phyloP scores from a whole-genome alignment of 2,329 filamentous ascomycete genomes.

The Emydomyces testavorans region DNA sequence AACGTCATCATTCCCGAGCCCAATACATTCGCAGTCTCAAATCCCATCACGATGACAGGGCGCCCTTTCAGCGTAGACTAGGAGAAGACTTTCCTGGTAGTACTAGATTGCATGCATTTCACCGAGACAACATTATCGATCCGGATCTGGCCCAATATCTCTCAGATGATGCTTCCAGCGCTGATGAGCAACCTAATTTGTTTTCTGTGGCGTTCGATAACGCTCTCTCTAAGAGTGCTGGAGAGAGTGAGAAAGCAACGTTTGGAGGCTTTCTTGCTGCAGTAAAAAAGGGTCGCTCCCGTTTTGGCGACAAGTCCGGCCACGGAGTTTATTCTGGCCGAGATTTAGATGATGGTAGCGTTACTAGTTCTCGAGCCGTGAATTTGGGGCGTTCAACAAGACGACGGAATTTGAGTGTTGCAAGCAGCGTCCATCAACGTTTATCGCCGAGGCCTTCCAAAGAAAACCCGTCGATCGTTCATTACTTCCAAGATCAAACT shows the following conservation, averaged over 20 bases:
- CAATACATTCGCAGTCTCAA: conserved; percentile 70
- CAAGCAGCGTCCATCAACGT: conserved; percentile 60
- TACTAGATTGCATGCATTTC: conserved; percentile 72
- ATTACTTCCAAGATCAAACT: conserved; percentile 25
- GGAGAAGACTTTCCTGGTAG: conserved; percentile 55
- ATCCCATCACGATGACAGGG: conserved; percentile 60
- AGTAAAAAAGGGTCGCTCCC: conserved; percentile 63
- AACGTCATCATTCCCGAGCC: conserved; percentile 76
- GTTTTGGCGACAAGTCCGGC: conserved; percentile 61
- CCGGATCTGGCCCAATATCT: conserved; percentile 90
- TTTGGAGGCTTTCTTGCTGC: conserved; percentile 62
- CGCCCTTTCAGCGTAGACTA: conserved; percentile 71
- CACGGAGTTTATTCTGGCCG: conserved; percentile 58
- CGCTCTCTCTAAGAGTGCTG: conserved; percentile 48
- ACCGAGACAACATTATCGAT: conserved; percentile 97
- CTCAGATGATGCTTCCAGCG: conserved; percentile 86
- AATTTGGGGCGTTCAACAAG: conserved; percentile 54
- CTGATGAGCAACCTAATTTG: conserved; percentile 81
- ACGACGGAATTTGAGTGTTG: conserved; percentile 71
- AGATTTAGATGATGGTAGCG: conserved; percentile 53
- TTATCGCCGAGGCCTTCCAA: conserved; percentile 58
- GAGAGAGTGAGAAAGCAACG: conserved; percentile 62
- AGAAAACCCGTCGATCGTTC: conserved; percentile 39
- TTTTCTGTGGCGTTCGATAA: conserved; percentile 61
- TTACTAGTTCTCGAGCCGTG: conserved; percentile 48